Base-by-base conservation (phyloP, 495 filamentous ascomycete genomes). In the Aspergillus coremiiformis region DNA sequence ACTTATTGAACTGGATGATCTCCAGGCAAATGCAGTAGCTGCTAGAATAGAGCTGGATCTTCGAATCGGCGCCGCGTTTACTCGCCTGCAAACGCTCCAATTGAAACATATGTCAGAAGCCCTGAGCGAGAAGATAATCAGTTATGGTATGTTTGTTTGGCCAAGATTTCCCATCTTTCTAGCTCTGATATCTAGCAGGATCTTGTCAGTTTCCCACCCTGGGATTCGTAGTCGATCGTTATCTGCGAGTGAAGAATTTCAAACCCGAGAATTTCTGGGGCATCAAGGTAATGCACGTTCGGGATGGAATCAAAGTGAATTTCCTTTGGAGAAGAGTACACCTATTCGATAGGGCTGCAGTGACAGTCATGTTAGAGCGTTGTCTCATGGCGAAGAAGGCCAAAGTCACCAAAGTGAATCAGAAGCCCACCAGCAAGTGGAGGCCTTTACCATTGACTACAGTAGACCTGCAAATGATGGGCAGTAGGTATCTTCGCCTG, bases 401-500 rank as follows among this genome's bases (percentile, higher is more conserved):
- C 20, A 85, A 80, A 60, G 88, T 98, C 32, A 83, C 70, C 14
- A 92, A 87, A 59, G 84, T 96, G 23, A 81, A 86, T 54, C 85
- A 87, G 62, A 96, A 95, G 66, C 89, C 90, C 1, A 95, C 91
- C 15, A 91, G 84, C 57, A 96, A 94, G 71, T 95, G 85, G 90
- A 87, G 89, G 59, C 93, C 93, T 2, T 64, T 98, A 27, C 93
- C 93, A 1, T 73, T 98, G 58, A 98, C 93, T 0, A 98, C 93
- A 0, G 89, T 98, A n/a, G 94, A 98, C 59, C 71, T 98, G n/a
- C 93, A 97, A 63, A 97, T 96, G 75, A 89, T 90, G 76, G 93
- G 94, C 17, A 93, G 84, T 55, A 75, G 79, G 45, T 94, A 90
- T 60, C 76, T 97, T 11, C 78, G 83, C 17, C 84, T 98, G 79